Percentiles rank a stretch among this genome's conserved stretches.
Conservation (phyloP, 192 early-diverging fungal species). For the Linnemannia zychae region DNA sequence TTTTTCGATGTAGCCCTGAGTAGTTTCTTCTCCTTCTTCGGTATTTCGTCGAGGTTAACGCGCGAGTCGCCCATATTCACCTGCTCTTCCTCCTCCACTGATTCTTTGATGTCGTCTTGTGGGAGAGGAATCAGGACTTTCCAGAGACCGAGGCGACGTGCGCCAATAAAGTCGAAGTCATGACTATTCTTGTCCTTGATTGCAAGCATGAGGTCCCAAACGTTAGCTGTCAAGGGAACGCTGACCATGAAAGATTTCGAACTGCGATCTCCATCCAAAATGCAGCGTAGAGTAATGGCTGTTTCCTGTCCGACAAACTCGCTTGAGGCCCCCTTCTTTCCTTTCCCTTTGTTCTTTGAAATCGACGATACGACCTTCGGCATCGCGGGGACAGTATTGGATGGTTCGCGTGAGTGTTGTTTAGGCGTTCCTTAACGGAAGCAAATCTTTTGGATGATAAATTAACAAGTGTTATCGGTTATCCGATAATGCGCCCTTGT, state of each 20-base stretch:
- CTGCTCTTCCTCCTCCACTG: not conserved
- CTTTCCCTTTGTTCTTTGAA: constrained; percentile 17
- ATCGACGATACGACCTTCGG: constrained; percentile 18
- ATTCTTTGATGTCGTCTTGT: not conserved
- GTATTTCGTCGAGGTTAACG: not conserved
- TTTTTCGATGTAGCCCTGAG: not conserved
- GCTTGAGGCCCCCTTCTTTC: constrained; percentile 8
- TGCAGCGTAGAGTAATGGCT: constrained; percentile 14
- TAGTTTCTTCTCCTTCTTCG: constrained; percentile 12
- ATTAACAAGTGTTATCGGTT: too few species aligned
- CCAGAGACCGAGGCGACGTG: not conserved
- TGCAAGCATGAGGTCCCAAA: constrained; percentile 20
- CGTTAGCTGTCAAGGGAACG: not conserved
- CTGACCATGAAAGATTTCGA: constrained; percentile 9
- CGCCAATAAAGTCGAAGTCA: not conserved
- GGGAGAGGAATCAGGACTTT: constrained; percentile 4
- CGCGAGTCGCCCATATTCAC: not conserved
- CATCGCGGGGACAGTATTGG: constrained; percentile 17
- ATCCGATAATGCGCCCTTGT: too few species aligned
- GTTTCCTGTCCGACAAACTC: constrained; percentile 7
- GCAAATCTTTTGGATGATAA: too few species aligned
- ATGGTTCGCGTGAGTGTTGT: constrained; percentile 18
- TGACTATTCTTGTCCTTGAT: constrained; percentile 9
- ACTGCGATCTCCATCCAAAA: constrained; percentile 15
- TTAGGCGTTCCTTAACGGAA: too few species aligned